Base-by-base conservation (phyloP, 768 basidiomycete genomes). In the Tulasnella calospora region DNA sequence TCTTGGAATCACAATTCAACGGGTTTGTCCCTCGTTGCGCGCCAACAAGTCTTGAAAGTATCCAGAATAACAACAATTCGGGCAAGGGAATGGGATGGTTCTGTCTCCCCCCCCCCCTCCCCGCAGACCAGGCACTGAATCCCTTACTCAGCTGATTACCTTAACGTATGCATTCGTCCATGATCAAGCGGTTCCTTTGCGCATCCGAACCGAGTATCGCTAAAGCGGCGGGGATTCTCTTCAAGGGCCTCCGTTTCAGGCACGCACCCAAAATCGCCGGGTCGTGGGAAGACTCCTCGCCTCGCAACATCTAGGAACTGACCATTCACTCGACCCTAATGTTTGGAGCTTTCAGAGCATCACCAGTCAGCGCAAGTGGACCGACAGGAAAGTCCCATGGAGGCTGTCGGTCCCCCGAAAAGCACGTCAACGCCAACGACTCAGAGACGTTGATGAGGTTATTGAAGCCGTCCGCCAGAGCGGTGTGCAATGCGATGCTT, bases 391-490 rank as follows among this genome's bases (percentile, higher is more conserved):
- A 86, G 90, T 88, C 21, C 96, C 97, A 73, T 98, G 94, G 94
- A 92, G 94, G 83, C 85, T 99, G 81, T 98, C 96, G 21, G 85
- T 89, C 21, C 96, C 95, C 5, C 90, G 97, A 79, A 99, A 99
- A 86, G 94, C 94, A 33, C 96, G 98, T 81, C 94, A 91, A 77
- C 90, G 98, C 36, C 86, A 91, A 72, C 89, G 98, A 78, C 89
- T 99, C 79, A 96, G 94, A 88, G 92, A 89, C 82, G 97, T 99
- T 47, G 98, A 99, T 86, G 86, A 90, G 1, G 97, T 99, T 78
- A 97, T 99, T 79, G 92, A 95, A 79, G 89, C 95, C 0, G 92
- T 99, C 7, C 87, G 89, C 80, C 86, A 89, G 23, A 95, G 94
- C 81, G 97, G 98, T 6, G 88, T 98, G 9, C 83, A 92, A 82